Evolutionary conservation across 129 eudicot genomes (phyloP), one percentile per base, ranked within the genome.

Genomic region (Centaurea solstitialis): DNA sequence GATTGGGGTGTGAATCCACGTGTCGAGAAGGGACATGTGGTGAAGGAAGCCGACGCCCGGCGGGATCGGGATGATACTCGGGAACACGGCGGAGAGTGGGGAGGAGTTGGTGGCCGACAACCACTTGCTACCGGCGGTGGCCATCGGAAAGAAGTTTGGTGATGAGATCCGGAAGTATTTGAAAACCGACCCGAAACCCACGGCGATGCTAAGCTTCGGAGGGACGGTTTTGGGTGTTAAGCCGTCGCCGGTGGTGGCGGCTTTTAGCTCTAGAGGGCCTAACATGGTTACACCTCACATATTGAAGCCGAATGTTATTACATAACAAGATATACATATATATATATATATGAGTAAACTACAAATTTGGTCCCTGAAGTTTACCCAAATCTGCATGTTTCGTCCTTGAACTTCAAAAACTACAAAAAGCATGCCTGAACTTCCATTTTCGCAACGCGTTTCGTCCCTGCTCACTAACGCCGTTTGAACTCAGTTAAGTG

Each of bases 201-300:
- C 35, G 62, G 99, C 94, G 15, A 79, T 87, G 79, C 70, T 95
- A n/a, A 79, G 87, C 37, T 95, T 95, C 40, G 92, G 89, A 2
- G 98, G 98, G 73, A 95, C 99, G 73, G 92, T 91, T 79, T 80
- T 91, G 89, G 81, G 88, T 6, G 94, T 93, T 9, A 86, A 87
- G 80, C 99, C 99, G 69, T 90, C 99, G 38, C 99, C 99, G 43
- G 98, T 93, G 75, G 98, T 95, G 80, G 97, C 99, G 7, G 98
- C 97, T 23, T 91, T 93, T 43, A 92, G 94, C 73, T 93, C 99
- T 0, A 76, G 99, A 57, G 99, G 98, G 65, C 98, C 99, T 13
- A 93, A 93, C 69, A 39, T 81, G 83, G 97, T 92, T 66, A 91
- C 94, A 7, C 92, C 93, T 41, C 83, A 95, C 85, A 93, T 95